A percentile compares a stretch with the other conserved stretches of the same genome.
Conservation (phyloP, 495 filamentous ascomycete genomes). For the Tuber indicum region DNA sequence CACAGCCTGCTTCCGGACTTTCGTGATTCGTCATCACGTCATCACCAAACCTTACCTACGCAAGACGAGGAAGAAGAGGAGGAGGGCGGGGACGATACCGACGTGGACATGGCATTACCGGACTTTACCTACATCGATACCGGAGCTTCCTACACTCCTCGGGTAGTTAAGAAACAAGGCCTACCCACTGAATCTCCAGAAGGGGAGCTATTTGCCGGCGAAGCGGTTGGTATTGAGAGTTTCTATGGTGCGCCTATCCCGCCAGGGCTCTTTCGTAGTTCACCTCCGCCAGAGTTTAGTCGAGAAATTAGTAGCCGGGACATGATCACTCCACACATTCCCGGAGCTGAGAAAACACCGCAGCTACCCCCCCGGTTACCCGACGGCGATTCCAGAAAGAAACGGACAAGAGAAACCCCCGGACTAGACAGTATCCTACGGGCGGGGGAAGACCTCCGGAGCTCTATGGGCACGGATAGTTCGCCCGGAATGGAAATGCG, state of each 20-base stretch:
- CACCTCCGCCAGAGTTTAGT: conserved; percentile 13
- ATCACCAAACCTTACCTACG: conserved; percentile 7
- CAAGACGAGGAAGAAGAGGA: conserved; percentile 17
- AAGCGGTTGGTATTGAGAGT: conserved; percentile 13
- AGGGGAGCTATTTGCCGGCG: conserved; percentile 16
- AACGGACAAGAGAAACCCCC: conserved; percentile 16
- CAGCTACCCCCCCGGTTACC: conserved; percentile 7
- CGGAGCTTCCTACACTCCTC: conserved; percentile 23
- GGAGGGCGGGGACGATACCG: conserved; percentile 15
- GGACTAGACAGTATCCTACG: conserved; percentile 8
- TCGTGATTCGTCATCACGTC: conserved; percentile 13
- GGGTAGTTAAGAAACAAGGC: conserved; percentile 12
- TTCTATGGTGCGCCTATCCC: conserved; percentile 22
- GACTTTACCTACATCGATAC: conserved; percentile 24
- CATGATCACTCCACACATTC: conserved; percentile 5
- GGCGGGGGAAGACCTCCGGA: conserved; percentile 18
- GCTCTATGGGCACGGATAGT: conserved; percentile 15
- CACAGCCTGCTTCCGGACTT: conserved; percentile 24
- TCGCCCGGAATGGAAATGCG: conserved; percentile 17
- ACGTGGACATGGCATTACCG: conserved; percentile 8
- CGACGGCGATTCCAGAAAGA: conserved; percentile 3
- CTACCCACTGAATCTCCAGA: conserved; percentile 2
- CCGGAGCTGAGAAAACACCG: background rate
- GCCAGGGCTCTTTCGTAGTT: conserved; percentile 12
- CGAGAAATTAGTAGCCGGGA: conserved; percentile 1